phyloP scores from a whole-genome alignment of 1,139 yeast genomes.

The Yamadazyma buinensis region DNA sequence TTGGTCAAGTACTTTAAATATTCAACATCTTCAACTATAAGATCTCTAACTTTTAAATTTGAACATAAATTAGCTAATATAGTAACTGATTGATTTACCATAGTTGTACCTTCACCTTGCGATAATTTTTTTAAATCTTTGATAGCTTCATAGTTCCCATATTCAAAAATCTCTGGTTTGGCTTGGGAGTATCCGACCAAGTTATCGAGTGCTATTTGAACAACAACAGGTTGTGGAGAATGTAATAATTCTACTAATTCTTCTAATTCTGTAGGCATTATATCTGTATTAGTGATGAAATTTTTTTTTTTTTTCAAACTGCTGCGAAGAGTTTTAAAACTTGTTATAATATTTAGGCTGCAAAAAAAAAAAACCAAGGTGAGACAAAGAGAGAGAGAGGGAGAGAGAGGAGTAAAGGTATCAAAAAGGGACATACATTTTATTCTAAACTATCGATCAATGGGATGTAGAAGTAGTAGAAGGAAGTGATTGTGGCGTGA shows the following conservation, averaged over 20 bases:
- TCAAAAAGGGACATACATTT: not conserved
- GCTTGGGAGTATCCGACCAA: slow-evolving; percentile 77
- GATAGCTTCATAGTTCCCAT: slow-evolving; percentile 69
- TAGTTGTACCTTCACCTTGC: slow-evolving; percentile 48
- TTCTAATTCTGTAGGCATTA: slow-evolving; percentile 60
- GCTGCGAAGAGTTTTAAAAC: slow-evolving; percentile 4
- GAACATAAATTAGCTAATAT: slow-evolving; percentile 82
- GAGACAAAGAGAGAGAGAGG: too few species aligned
- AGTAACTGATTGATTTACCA: slow-evolving; percentile 68
- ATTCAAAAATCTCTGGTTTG: slow-evolving; percentile 62
- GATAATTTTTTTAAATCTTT: slow-evolving; percentile 64
- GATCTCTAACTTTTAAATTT: slow-evolving; percentile 56
- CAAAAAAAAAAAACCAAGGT: not conserved
- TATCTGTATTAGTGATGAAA: too few species aligned
- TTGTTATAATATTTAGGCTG: not conserved
- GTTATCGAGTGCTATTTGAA: slow-evolving; percentile 81
- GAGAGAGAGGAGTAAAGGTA: too few species aligned
- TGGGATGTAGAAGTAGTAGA: slow-evolving; percentile 37
- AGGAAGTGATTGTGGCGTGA: slow-evolving; percentile 23
- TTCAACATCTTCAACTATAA: slow-evolving; percentile 61
- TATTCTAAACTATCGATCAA: slow-evolving; percentile 19
- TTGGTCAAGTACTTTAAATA: slow-evolving; percentile 55
- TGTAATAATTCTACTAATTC: slow-evolving; percentile 80
- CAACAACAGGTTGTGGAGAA: slow-evolving; percentile 76
- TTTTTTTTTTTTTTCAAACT: too few species aligned